Base-by-base conservation (phyloP, 2,329 filamentous ascomycete genomes). In the Trichoderma simmonsii region DNA sequence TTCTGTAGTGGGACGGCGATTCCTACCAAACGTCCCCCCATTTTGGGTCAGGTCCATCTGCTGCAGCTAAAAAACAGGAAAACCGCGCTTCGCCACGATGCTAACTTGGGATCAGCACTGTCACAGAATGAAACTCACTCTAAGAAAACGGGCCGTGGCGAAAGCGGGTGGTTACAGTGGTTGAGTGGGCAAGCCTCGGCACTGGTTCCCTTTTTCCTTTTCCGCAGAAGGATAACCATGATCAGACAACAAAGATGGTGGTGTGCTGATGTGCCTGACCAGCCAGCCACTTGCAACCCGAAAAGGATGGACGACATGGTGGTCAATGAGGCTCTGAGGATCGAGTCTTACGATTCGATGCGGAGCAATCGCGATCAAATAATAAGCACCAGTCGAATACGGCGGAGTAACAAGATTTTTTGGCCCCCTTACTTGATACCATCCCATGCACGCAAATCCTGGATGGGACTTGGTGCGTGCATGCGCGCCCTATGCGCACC, bases 331-430 rank as follows among this genome's bases (percentile, higher is more conserved):
- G 64, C 57, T 70, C 54, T 36, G 39, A 70, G 28, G 57, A 70
- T 70, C 67, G 57, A 63, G 60, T 59, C 56, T 62, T 34, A 36
- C 67, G 67, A 70, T 70, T 70, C 67, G 57, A 70, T 70, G 67
- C 57, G 67, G 67, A 70, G 67, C 57, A 34, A 70, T 70, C 57
- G 67, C 67, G 67, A 70, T 70, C 56, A 61, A 34, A 34, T 30
- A 30, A 54, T 43, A 30, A 54, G 57, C 39, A 32, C 57, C 21
- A 54, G 67, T 18, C 39, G 21, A 34, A 60, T 34, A 34, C 34
- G 15, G 15, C 34, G 15, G 15, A 61, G 18, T 12, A 60, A 61
- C 48, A 36, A 32, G 36, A 48, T 24, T 51, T n/a, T 28, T 28
- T 4, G 39, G 18, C 39, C 57, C 65, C 67, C 67, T 62, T 70